Evolutionary conservation across 345 rosid species (phyloP).

Genomic region (Laguncularia racemosa): DNA sequence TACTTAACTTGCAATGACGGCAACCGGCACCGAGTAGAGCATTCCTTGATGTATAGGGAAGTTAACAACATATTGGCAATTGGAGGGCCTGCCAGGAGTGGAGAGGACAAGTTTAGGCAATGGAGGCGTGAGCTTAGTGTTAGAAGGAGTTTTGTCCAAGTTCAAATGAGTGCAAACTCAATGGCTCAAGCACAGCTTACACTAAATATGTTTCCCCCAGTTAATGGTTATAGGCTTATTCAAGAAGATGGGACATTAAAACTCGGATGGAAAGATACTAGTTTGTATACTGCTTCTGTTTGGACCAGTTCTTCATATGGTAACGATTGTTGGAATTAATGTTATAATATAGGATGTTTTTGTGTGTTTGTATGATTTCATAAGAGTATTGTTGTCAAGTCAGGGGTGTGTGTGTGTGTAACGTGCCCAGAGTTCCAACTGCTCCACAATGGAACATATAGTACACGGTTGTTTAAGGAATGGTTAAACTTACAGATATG

Average conservation of each 20-base stretch:
- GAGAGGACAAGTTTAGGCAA: constrained; percentile 48
- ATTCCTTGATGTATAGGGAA: constrained; percentile 39
- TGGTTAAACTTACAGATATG: too few relatives aligned
- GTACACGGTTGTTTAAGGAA: too few relatives aligned
- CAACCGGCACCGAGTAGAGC: constrained; percentile 38
- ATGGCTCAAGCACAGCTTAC: constrained; percentile 73
- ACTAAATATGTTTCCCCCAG: constrained; percentile 55
- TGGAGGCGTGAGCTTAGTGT: constrained; percentile 44
- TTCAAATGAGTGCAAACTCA: constrained; percentile 53
- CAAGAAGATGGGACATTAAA: constrained; percentile 56
- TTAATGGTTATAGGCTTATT: constrained; percentile 48
- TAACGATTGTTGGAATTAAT: not conserved
- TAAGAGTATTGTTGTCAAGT: too few relatives aligned
- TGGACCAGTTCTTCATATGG: constrained; percentile 31
- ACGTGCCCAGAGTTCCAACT: too few relatives aligned
- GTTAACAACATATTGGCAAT: constrained; percentile 58
- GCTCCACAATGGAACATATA: too few relatives aligned
- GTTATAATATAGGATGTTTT: too few relatives aligned
- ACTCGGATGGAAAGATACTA: constrained; percentile 66
- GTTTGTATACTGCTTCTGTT: constrained; percentile 58
- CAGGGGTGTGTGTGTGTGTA: too few relatives aligned
- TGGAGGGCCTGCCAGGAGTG: constrained; percentile 64
- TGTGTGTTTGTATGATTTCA: too few relatives aligned
- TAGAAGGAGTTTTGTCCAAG: constrained; percentile 25
- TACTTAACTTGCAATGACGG: constrained; percentile 30